Percentiles rank a stretch among this genome's conserved stretches.
These are phyloP conservation scores for Cladophialophora immunda DNA, from an alignment of 2,329 filamentous ascomycete genomes.

Conservation along the genomic window DNA sequence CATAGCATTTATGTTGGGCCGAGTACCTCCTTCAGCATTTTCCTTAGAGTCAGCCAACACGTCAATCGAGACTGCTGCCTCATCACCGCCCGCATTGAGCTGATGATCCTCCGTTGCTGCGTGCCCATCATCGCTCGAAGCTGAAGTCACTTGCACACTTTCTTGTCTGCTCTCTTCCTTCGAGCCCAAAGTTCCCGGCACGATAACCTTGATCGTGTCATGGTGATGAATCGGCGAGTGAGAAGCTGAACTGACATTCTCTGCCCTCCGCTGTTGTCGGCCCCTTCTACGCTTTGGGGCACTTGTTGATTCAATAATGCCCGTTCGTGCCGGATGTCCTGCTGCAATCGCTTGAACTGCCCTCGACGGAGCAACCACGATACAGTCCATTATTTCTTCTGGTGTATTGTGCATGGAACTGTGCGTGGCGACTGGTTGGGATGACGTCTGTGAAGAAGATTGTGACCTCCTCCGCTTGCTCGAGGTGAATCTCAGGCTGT, in stretches of 20 bases:
- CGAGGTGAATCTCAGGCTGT: conserved; percentile 5
- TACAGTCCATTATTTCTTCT: conserved; percentile 28
- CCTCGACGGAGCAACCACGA: conserved; percentile 22
- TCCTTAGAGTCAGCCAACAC: not conserved
- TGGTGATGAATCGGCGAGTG: not conserved
- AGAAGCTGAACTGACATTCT: not conserved
- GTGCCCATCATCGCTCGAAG: not conserved
- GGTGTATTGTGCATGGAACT: not conserved
- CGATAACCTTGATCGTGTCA: conserved; percentile 8
- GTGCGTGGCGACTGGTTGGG: conserved; percentile 9
- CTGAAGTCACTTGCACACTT: not conserved
- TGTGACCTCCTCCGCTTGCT: conserved; percentile 30
- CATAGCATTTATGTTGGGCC: conserved; percentile 24
- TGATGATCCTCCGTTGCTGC: not conserved
- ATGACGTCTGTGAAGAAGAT: conserved; percentile 19
- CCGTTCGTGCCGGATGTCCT: not conserved
- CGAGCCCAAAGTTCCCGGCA: not conserved
- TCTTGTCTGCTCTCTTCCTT: not conserved
- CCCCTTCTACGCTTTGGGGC: conserved; percentile 23
- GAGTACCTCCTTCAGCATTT: not conserved
- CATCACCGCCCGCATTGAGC: not conserved
- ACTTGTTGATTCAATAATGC: not conserved
- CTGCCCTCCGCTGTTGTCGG: conserved; percentile 12
- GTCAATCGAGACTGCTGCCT: not conserved
- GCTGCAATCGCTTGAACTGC: conserved; percentile 9